Percentiles rank a stretch among this genome's conserved stretches.
phyloP scores from a whole-genome alignment of 176 grass and related monocot species.

The Poa annua region DNA sequence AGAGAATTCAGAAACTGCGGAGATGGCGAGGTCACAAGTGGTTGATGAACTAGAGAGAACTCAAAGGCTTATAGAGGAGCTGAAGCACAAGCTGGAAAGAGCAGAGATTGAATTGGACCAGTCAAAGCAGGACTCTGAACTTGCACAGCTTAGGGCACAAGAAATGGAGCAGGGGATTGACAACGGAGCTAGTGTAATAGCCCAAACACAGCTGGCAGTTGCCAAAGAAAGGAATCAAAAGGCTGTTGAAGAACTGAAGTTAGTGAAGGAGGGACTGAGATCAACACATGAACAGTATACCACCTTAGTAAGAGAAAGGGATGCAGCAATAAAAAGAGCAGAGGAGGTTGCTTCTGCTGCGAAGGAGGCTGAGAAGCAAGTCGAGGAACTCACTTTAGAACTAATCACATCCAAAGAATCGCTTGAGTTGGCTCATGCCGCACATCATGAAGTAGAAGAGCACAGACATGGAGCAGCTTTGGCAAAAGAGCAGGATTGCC shows the following conservation, averaged over 20 bases:
- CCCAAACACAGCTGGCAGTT: slow-evolving; percentile 66
- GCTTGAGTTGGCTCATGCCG: slow-evolving; percentile 70
- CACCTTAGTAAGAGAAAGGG: slow-evolving; percentile 63
- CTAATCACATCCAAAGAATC: slow-evolving; percentile 73
- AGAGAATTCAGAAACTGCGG: slow-evolving; percentile 56
- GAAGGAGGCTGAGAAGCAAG: slow-evolving; percentile 59
- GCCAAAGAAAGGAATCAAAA: slow-evolving; percentile 72
- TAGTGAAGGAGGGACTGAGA: slow-evolving; percentile 56
- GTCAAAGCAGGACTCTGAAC: slow-evolving; percentile 87
- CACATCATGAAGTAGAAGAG: slow-evolving; percentile 85
- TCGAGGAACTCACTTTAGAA: slow-evolving; percentile 82
- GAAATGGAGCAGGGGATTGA: slow-evolving; percentile 80
- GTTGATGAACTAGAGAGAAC: slow-evolving; percentile 66
- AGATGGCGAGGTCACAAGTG: slow-evolving; percentile 58
- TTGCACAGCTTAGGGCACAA: slow-evolving; percentile 66
- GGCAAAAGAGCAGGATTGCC: slow-evolving; percentile 77
- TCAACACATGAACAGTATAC: slow-evolving; percentile 67
- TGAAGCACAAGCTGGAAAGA: slow-evolving; percentile 82
- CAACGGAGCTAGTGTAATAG: slow-evolving; percentile 68
- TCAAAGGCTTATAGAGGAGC: slow-evolving; percentile 64
- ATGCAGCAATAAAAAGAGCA: slow-evolving; percentile 55
- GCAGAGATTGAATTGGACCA: slow-evolving; percentile 72
- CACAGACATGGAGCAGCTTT: slow-evolving; percentile 71
- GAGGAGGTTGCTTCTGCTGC: slow-evolving; percentile 53
- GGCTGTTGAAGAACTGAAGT: slow-evolving; percentile 67